These are phyloP conservation scores for Plasmodium malariae DNA, from an alignment of 169 alveolate species.

Conservation along the genomic window DNA sequence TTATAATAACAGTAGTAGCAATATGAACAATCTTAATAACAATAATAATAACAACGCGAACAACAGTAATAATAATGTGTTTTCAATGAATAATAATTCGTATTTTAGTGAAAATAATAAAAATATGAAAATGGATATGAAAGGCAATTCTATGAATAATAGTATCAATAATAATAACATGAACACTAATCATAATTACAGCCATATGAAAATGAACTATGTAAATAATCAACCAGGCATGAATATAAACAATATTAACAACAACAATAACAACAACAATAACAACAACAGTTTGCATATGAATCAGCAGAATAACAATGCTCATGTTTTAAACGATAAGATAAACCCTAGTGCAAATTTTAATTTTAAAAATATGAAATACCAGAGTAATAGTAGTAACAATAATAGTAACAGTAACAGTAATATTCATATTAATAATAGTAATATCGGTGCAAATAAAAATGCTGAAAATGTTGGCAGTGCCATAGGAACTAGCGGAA, in stretches of 20 bases:
- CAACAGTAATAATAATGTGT: constrained; percentile 19
- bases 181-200: constrained; percentile 27
- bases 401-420: constrained; percentile 5
- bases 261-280: constrained; percentile 34
- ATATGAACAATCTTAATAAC: background rate
- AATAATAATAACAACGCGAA: background rate
- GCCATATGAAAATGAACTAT: constrained; percentile 31
- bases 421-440: constrained; percentile 12
- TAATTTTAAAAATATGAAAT: constrained; percentile 49
- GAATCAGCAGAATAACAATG: constrained; percentile 42
- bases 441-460: background rate
- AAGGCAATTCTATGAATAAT: constrained; percentile 21
- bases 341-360: constrained; percentile 19
- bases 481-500: constrained; percentile 1
- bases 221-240: constrained; percentile 6
- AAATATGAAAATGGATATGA: constrained; percentile 44
- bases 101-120: constrained; percentile 43
- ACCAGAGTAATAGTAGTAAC: constrained; percentile 16
- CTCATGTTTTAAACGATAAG: constrained; percentile 23
- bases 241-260: constrained; percentile 3
- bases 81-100: constrained; percentile 24
- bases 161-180: constrained; percentile 1
- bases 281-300: constrained; percentile 24
- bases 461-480: constrained; percentile 3
- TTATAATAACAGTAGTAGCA: constrained; percentile 10